A percentile compares a stretch with the other conserved stretches of the same genome.
Evolutionary conservation across 495 filamentous ascomycete species (phyloP).

Genomic region (Lophium mytilinum): DNA sequence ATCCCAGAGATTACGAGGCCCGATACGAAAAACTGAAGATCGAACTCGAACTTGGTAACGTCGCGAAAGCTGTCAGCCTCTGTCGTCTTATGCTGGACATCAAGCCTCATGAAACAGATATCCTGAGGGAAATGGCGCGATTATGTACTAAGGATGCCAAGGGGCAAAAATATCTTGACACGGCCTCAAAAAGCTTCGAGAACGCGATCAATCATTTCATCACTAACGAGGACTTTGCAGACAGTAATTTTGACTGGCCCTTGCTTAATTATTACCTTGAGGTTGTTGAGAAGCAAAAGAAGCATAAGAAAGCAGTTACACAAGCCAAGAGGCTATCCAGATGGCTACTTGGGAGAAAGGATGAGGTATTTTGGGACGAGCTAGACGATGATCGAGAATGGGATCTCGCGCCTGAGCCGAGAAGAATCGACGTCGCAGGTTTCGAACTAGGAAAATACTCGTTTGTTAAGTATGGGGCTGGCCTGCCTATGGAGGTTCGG

Average conservation of each 20-base stretch:
- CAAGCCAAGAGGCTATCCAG: conserved; percentile 62
- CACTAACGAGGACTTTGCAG: conserved; percentile 40
- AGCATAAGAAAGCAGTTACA: conserved; percentile 54
- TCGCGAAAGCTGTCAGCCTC: conserved; percentile 9
- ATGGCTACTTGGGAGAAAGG: conserved; percentile 70
- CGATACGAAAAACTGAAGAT: conserved; percentile 41
- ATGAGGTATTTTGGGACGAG: conserved; percentile 75
- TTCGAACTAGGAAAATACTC: conserved; percentile 50
- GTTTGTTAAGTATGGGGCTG: conserved; percentile 56
- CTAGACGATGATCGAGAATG: conserved; percentile 85
- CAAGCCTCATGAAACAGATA: conserved; percentile 10
- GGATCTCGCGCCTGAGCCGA: conserved; percentile 65
- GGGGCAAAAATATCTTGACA: conserved; percentile 7
- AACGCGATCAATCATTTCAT: conserved; percentile 48
- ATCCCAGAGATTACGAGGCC: conserved; percentile 49
- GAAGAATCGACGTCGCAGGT: conserved; percentile 49
- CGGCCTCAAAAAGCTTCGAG: conserved; percentile 26
- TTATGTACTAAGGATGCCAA: conserved; percentile 7
- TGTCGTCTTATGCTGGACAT: conserved; percentile 16
- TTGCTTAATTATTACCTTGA: conserved; percentile 80
- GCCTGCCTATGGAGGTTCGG: conserved; percentile 73
- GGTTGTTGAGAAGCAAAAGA: conserved; percentile 55
- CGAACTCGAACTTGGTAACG: conserved; percentile 8
- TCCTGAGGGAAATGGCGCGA: conserved; percentile 18
- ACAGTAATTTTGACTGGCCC: conserved; percentile 62